Percentiles rank a stretch among this genome's conserved stretches.
Conservation (phyloP, 2,329 filamentous ascomycete species). For the Stemphylium lycopersici region DNA sequence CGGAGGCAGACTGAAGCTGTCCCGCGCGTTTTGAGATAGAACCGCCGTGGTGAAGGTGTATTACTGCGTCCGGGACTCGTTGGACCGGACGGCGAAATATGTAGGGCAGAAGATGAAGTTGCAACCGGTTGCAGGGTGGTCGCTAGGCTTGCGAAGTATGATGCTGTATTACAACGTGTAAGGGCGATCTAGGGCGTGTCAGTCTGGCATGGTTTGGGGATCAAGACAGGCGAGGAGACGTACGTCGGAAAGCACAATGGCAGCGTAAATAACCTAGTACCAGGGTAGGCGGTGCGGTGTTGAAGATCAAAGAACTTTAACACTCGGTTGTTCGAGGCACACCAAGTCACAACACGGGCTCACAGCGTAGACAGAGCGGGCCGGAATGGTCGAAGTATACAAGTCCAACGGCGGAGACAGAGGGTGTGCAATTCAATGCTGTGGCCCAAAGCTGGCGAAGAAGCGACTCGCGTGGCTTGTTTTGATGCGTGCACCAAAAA, state of each 20-base stretch:
- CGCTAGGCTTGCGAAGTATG: conserved; percentile 34
- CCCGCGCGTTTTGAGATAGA: conserved; percentile 76
- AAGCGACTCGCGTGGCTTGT: conserved; percentile 36
- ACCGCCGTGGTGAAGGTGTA: conserved; percentile 77
- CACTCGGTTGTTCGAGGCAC: conserved; percentile 27
- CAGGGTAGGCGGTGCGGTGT: conserved; percentile 31
- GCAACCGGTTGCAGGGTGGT: conserved; percentile 35
- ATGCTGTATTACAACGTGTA: conserved; percentile 41
- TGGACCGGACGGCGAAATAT: conserved; percentile 50
- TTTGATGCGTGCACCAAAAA: conserved; percentile 46
- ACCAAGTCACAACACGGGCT: conserved; percentile 21
- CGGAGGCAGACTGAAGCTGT: conserved; percentile 82
- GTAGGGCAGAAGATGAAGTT: conserved; percentile 43
- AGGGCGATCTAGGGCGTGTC: conserved; percentile 25
- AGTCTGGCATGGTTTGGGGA: conserved; percentile 1
- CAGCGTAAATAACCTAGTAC: conserved; percentile 30
- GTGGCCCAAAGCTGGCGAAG: conserved; percentile 26
- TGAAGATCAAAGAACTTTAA: conserved; percentile 35
- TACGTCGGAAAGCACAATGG: conserved; percentile 40
- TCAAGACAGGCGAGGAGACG: conserved; percentile 15
- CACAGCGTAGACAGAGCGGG: conserved; percentile 14
- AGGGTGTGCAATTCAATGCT: conserved; percentile 33
- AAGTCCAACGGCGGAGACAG: conserved; percentile 27
- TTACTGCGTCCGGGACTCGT: conserved; percentile 62
- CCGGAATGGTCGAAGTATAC: conserved; percentile 1